Percentiles rank a stretch among this genome's conserved stretches.
phyloP scores from a whole-genome alignment of 768 basidiomycete species.

The Myochromella boudieri region DNA sequence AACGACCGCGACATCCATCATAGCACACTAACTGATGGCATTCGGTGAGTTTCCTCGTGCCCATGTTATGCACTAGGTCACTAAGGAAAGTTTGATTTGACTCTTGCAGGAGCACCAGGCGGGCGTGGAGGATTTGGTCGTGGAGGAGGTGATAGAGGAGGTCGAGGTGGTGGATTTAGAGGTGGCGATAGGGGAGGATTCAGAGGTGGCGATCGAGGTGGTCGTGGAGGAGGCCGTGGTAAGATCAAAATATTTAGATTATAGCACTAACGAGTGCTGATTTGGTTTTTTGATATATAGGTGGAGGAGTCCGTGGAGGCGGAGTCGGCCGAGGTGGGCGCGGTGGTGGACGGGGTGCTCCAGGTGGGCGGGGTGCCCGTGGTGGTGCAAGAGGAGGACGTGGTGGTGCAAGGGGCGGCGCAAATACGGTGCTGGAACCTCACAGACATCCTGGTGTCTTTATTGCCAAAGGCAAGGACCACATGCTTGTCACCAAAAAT shows the following conservation, averaged over 20 bases:
- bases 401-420: constrained; percentile 76
- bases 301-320: constrained; percentile 32
- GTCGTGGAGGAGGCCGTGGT: constrained; percentile 35
- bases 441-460: constrained; percentile 95
- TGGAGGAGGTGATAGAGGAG: constrained; percentile 36
- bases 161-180: constrained; percentile 39
- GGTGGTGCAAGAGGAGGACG: constrained; percentile 33
- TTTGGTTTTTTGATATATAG: not conserved
- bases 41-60: constrained; percentile 20
- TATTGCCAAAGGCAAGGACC: constrained; percentile 97
- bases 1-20: constrained; percentile 8
- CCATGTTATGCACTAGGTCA: not conserved
- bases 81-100: not conserved
- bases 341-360: constrained; percentile 41
- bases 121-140: constrained; percentile 73
- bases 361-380: constrained; percentile 45
- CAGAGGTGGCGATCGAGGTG: constrained; percentile 35
- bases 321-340: constrained; percentile 39
- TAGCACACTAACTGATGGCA: constrained; percentile 22
- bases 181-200: constrained; percentile 37
- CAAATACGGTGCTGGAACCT: constrained; percentile 91
- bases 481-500: constrained; percentile 96
- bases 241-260: constrained; percentile 5
- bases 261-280: not conserved
- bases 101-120: constrained; percentile 53